Evolutionary conservation across 1,139 yeast genomes (phyloP).

Genomic region (Kurtzmaniella natalensis): DNA sequence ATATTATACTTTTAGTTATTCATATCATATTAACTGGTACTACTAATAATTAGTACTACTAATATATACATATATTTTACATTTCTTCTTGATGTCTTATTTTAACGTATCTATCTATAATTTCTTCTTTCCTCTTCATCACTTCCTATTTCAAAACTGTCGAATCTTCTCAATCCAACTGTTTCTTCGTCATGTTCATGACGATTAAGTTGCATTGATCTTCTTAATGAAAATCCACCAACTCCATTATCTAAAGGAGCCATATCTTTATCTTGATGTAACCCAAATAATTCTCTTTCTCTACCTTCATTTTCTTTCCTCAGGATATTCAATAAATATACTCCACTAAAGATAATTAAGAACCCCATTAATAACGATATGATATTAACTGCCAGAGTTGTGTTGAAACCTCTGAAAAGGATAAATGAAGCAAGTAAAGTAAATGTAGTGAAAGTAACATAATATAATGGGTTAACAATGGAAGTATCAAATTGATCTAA

Average conservation of each 20-base stretch:
- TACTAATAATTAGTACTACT: no score
- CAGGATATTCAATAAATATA: constrained; percentile 74
- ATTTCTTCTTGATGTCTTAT: no score
- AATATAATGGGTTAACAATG: constrained; percentile 85
- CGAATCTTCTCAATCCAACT: constrained; percentile 58
- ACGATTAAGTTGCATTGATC: constrained; percentile 65
- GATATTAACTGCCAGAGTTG: constrained; percentile 74
- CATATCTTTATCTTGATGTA: constrained; percentile 53
- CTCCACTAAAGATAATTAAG: constrained; percentile 83
- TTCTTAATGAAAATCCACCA: constrained; percentile 62
- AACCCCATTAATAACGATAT: constrained; percentile 86
- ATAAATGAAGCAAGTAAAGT: constrained; percentile 85
- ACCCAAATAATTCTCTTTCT: constrained; percentile 55
- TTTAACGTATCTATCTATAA: neutral
- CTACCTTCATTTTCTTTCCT: constrained; percentile 60
- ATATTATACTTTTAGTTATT: no score
- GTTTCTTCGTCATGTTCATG: constrained; percentile 48
- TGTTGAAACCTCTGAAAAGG: constrained; percentile 82
- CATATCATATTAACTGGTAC: neutral
- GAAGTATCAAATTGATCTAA: constrained; percentile 91
- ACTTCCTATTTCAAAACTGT: constrained; percentile 53
- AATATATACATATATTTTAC: no score
- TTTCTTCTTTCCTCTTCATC: constrained; percentile 29
- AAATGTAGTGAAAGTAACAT: constrained; percentile 88
- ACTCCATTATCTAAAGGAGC: constrained; percentile 82